phyloP scores from a whole-genome alignment of 2,329 filamentous ascomycete species.

The Verticillium nonalfalfae region DNA sequence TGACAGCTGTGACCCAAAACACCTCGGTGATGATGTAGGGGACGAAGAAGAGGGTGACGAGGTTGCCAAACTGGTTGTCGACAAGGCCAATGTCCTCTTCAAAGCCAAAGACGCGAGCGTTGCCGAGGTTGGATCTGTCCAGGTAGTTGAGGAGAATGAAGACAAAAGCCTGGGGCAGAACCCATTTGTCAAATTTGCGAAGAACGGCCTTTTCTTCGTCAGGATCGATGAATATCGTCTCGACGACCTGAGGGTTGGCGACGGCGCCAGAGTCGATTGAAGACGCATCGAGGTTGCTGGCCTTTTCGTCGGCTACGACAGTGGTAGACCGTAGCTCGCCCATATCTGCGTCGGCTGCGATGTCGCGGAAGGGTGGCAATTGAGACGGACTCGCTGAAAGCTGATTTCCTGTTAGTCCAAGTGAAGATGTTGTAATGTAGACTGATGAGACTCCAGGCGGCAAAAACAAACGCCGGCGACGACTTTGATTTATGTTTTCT shows the following conservation, averaged over 20 bases:
- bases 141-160: constrained; percentile 50
- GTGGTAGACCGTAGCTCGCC: not conserved
- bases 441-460: not conserved
- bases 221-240: constrained; percentile 1
- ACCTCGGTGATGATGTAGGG: constrained; percentile 16
- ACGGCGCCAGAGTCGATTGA: not conserved
- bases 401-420: not conserved
- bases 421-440: not conserved
- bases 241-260: not conserved
- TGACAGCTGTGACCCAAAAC: constrained; percentile 15
- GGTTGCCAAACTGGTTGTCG: constrained; percentile 51
- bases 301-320: not conserved
- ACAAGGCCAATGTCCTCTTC: constrained; percentile 46
- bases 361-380: not conserved
- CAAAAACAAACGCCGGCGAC: not conserved
- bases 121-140: constrained; percentile 45
- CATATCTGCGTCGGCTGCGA: not conserved
- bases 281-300: not conserved
- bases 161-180: constrained; percentile 43
- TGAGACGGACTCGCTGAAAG: not conserved
- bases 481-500: not conserved
- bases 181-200: constrained; percentile 42
- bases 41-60: constrained; percentile 38
- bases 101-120: constrained; percentile 46
- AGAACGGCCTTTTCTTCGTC: constrained; percentile 21